Conservation (phyloP, 2,329 filamentous ascomycete genomes). For the Microdochium nivale region DNA sequence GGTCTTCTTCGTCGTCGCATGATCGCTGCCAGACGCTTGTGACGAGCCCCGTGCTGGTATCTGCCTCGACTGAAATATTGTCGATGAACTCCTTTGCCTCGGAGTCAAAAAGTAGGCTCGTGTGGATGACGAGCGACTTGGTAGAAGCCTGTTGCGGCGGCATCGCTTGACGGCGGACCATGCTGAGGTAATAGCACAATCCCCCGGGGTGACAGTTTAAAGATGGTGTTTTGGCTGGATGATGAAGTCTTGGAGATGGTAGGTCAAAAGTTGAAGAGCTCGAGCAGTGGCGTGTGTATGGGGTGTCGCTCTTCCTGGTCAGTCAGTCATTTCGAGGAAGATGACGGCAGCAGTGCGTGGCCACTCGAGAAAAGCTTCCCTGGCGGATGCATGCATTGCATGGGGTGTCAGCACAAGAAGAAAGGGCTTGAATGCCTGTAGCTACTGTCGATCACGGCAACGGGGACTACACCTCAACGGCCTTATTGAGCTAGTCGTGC, state of each 20-base stretch:
- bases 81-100: not conserved
- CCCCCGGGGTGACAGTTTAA: too few species aligned
- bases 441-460: too few species aligned
- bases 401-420: not conserved
- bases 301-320: too few species aligned
- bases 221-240: too few species aligned
- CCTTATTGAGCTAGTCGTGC: too few species aligned
- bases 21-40: not conserved
- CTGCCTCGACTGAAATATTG: not conserved
- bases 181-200: not conserved
- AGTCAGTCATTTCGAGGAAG: not conserved
- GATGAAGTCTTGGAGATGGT: too few species aligned
- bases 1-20: slow-evolving; percentile 10
- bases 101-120: not conserved
- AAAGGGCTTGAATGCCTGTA: too few species aligned
- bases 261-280: too few species aligned
- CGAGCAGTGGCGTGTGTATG: too few species aligned
- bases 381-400: not conserved
- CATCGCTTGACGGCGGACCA: not conserved
- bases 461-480: too few species aligned
- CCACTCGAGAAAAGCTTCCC: not conserved
- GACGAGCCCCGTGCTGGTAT: not conserved
- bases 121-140: not conserved
- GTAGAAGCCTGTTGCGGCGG: not conserved
- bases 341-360: not conserved